phyloP scores from a whole-genome alignment of 495 filamentous ascomycete species.

The Astrothelium macrocarpum region DNA sequence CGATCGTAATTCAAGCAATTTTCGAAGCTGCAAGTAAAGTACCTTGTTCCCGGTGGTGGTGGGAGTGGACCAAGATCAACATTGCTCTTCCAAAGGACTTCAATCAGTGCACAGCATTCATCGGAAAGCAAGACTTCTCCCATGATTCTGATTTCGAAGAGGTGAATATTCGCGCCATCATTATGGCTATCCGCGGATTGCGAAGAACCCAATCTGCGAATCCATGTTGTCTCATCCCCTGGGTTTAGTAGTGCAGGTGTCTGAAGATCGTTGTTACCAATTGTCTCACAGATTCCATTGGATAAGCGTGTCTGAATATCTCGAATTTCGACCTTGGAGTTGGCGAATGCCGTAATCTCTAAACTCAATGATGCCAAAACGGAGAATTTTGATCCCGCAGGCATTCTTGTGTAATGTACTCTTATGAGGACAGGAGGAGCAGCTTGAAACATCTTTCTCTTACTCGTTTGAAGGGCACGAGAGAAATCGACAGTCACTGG shows the following conservation, averaged over 20 bases:
- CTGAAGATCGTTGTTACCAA: slow-evolving; percentile 49
- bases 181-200: slow-evolving; percentile 35
- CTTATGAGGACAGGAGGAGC: slow-evolving; percentile 76
- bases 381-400: slow-evolving; percentile 37
- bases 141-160: slow-evolving; percentile 53
- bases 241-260: slow-evolving; percentile 64
- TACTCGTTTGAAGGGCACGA: slow-evolving; percentile 52
- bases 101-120: slow-evolving; percentile 60
- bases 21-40: slow-evolving; percentile 39
- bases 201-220: slow-evolving; percentile 62
- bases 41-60: slow-evolving; percentile 44
- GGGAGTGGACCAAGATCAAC: slow-evolving; percentile 63
- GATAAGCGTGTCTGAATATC: slow-evolving; percentile 53
- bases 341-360: slow-evolving; percentile 75
- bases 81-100: slow-evolving; percentile 70
- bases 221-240: slow-evolving; percentile 73
- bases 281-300: slow-evolving; percentile 57
- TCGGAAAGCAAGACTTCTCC: slow-evolving; percentile 55
- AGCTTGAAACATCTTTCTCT: slow-evolving; percentile 57
- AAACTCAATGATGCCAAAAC: slow-evolving; percentile 77
- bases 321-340: slow-evolving; percentile 59
- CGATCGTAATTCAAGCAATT: neutral
- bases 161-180: slow-evolving; percentile 35
- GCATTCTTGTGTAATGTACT: slow-evolving; percentile 67
- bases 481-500: slow-evolving; percentile 48